phyloP scores from a whole-genome alignment of 371 early-diverging fungal genomes.

The Mucor irregularis region DNA sequence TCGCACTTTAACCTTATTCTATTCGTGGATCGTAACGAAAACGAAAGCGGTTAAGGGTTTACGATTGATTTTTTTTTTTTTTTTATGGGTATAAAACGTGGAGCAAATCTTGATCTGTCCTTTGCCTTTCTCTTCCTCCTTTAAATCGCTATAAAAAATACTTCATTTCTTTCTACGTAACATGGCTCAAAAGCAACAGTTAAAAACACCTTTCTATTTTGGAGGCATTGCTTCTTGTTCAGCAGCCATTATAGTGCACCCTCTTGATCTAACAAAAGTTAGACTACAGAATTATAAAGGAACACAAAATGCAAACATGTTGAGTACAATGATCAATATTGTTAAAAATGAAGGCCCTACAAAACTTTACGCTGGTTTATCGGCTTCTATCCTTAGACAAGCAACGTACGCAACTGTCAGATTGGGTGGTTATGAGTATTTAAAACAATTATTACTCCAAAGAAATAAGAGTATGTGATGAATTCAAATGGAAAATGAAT shows the following conservation, averaged over 20 bases:
- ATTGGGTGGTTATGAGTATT: conserved; percentile 65
- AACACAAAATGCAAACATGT: conserved; percentile 32
- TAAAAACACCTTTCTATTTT: conserved; percentile 51
- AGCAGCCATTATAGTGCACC: conserved; percentile 67
- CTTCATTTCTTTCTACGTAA: background rate
- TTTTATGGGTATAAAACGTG: too few species aligned
- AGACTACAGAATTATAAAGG: conserved; percentile 61
- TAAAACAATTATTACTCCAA: conserved; percentile 39
- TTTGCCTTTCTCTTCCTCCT: background rate
- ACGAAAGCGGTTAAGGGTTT: conserved; percentile 1
- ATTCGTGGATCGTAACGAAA: too few species aligned
- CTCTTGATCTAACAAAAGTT: conserved; percentile 72
- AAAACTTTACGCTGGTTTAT: conserved; percentile 60
- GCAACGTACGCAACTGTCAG: conserved; percentile 71
- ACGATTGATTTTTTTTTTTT: too few species aligned
- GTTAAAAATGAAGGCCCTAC: conserved; percentile 39
- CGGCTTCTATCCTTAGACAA: conserved; percentile 66
- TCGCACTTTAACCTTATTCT: too few species aligned
- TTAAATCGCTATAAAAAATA: too few species aligned
- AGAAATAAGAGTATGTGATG: conserved; percentile 26
- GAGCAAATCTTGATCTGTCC: too few species aligned
- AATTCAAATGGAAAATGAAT: background rate
- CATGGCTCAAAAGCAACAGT: background rate
- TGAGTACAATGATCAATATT: conserved; percentile 41
- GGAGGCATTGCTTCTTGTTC: conserved; percentile 60